Percentiles rank a stretch among this genome's conserved stretches.
phyloP scores from a whole-genome alignment of 208 protist genomes.

The Leishmania aethiopica region DNA sequence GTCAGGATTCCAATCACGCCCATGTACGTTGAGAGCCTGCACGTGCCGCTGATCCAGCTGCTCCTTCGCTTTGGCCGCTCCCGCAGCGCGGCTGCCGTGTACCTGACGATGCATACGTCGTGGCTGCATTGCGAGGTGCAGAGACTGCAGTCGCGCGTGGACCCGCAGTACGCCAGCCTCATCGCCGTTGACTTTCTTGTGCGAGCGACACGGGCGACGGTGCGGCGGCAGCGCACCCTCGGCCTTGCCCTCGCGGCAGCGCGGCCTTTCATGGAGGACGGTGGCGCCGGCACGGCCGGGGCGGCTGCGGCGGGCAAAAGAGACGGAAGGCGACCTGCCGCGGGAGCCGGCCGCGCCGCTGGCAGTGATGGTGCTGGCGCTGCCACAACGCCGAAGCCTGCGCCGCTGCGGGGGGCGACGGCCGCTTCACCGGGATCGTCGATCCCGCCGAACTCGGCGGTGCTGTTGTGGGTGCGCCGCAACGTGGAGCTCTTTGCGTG shows the following conservation, averaged over 20 bases:
- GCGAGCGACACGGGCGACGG: slow-evolving; percentile 48
- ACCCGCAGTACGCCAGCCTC: slow-evolving; percentile 55
- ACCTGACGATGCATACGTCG: slow-evolving; percentile 62
- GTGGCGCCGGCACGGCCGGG: neutral
- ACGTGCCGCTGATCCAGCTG: slow-evolving; percentile 81
- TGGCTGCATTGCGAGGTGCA: slow-evolving; percentile 77
- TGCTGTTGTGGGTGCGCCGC: slow-evolving; percentile 77
- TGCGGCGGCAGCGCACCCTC: slow-evolving; percentile 74
- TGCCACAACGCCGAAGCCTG: neutral
- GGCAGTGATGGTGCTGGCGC: neutral
- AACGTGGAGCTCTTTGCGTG: slow-evolving; percentile 69
- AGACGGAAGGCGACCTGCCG: neutral
- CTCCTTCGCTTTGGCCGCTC: slow-evolving; percentile 76
- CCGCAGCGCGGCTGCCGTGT: slow-evolving; percentile 50
- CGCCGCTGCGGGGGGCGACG: neutral
- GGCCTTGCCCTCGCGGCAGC: slow-evolving; percentile 33
- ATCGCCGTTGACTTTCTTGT: slow-evolving; percentile 84
- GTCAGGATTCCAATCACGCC: slow-evolving; percentile 61
- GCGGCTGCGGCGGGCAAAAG: slow-evolving; percentile 1
- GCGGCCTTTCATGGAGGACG: slow-evolving; percentile 20
- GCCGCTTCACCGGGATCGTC: slow-evolving; percentile 9
- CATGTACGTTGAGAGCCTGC: slow-evolving; percentile 75
- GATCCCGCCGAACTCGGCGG: slow-evolving; percentile 71
- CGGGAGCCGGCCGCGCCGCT: neutral
- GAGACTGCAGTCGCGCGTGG: slow-evolving; percentile 69